Percentiles rank a stretch among this genome's conserved stretches.
Conservation (phyloP, 2,329 filamentous ascomycete species). For the Diplocarpon mali region DNA sequence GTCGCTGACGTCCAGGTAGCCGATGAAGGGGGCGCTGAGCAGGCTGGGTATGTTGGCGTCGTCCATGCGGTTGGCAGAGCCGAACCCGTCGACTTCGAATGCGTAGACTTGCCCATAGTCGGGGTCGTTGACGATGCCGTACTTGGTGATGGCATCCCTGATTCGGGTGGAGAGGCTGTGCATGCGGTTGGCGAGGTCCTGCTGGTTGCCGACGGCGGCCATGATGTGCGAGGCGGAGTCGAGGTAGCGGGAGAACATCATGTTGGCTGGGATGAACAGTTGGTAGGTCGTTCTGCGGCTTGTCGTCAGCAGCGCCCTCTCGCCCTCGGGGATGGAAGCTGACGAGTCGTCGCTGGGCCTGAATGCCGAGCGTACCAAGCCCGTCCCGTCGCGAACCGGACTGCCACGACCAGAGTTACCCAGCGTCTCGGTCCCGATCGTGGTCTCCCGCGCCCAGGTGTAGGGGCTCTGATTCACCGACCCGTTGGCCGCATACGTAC, state of each 20-base stretch:
- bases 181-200: conserved; percentile 46
- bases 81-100: conserved; percentile 68
- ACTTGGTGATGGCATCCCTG: conserved; percentile 52
- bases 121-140: conserved; percentile 57
- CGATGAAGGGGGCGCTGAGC: conserved; percentile 52
- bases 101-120: conserved; percentile 60
- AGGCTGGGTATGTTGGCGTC: conserved; percentile 62
- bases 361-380: conserved; percentile 78
- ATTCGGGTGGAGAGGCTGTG: conserved; percentile 49
- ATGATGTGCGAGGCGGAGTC: conserved; percentile 41
- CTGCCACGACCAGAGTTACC: conserved; percentile 67
- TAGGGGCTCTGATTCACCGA: conserved; percentile 50
- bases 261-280: conserved; percentile 82
- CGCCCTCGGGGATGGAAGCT: conserved; percentile 4
- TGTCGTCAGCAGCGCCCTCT: background rate
- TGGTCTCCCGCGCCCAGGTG: conserved; percentile 65
- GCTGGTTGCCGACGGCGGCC: conserved; percentile 35
- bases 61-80: conserved; percentile 52
- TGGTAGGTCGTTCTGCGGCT: conserved; percentile 52
- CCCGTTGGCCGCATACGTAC: conserved; percentile 59
- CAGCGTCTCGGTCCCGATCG: conserved; percentile 69
- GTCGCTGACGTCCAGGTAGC: conserved; percentile 47
- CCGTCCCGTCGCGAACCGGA: conserved; percentile 63
- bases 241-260: conserved; percentile 64
- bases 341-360: conserved; percentile 79